Evolutionary conservation across 495 filamentous ascomycete species (phyloP).

Genomic region (Aspergillus cristatus): DNA sequence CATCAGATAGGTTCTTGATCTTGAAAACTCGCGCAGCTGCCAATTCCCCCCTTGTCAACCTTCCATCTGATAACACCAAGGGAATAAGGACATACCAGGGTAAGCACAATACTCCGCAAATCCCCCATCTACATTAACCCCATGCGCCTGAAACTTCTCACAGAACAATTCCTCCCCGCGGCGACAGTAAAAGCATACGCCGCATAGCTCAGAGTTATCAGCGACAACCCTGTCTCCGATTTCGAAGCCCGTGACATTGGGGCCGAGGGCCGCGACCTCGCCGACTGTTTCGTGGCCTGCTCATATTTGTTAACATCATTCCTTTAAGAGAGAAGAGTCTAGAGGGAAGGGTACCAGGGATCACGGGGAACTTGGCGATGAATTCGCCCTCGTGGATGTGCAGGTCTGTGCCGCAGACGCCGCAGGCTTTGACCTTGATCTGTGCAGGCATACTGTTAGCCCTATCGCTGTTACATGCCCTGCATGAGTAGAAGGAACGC

Average conservation of each 20-base stretch:
- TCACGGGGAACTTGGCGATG: conserved; percentile 51
- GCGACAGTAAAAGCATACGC: conserved; percentile 65
- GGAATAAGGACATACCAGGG: conserved; percentile 25
- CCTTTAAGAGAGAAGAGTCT: neutral
- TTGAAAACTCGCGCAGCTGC: conserved; percentile 58
- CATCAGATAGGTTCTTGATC: conserved; percentile 58
- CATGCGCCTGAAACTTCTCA: conserved; percentile 60
- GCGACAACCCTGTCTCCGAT: conserved; percentile 57
- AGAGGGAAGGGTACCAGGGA: conserved; percentile 34
- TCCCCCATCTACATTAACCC: conserved; percentile 56
- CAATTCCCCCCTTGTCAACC: neutral
- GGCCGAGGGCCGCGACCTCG: conserved; percentile 44
- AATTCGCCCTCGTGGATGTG: conserved; percentile 62
- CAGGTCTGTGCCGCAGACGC: conserved; percentile 58
- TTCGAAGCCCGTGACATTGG: conserved; percentile 52
- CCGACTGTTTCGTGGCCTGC: conserved; percentile 40
- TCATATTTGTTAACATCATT: conserved; percentile 1
- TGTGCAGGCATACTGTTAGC: conserved; percentile 2
- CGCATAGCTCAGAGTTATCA: conserved; percentile 53
- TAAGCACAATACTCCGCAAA: conserved; percentile 60
- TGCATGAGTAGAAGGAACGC: conserved; percentile 5
- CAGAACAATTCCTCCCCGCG: conserved; percentile 59
- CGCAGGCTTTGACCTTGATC: conserved; percentile 54
- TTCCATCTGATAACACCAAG: too few species aligned
- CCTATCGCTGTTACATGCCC: too few species aligned